phyloP scores from a whole-genome alignment of 306 rosid species.

The Glycine soja region DNA sequence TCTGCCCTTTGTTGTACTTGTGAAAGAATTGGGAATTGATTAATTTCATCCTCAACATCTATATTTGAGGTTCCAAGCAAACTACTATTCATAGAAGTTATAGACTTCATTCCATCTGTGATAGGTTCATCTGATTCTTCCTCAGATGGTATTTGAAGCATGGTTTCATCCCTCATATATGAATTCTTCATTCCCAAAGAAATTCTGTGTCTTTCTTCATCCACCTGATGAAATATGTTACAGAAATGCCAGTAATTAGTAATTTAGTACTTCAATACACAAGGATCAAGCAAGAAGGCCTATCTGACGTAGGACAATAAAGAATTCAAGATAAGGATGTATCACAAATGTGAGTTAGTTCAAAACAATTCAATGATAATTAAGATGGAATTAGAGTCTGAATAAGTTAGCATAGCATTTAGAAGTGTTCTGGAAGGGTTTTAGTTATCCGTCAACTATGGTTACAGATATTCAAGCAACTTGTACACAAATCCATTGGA shows the following conservation, averaged over 20 bases:
- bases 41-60: conserved; percentile 55
- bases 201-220: conserved; percentile 71
- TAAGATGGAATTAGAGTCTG: conserved; percentile 1
- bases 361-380: conserved; percentile 9
- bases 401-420: neutral
- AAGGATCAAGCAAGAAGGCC: conserved; percentile 23
- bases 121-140: conserved; percentile 56
- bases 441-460: neutral
- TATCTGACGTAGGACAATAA: neutral
- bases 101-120: conserved; percentile 47
- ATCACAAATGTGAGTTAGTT: neutral
- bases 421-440: neutral
- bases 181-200: conserved; percentile 92
- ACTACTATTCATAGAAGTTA: conserved; percentile 41
- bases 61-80: conserved; percentile 47
- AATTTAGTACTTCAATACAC: conserved; percentile 35
- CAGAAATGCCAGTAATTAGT: conserved; percentile 31
- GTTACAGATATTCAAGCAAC: neutral
- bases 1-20: conserved; percentile 77
- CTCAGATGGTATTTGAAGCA: conserved; percentile 45
- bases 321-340: neutral
- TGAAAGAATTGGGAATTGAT: conserved; percentile 56
- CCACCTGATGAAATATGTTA: conserved; percentile 62
- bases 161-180: conserved; percentile 51
- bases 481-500: conserved; percentile 19